A percentile compares a stretch with the other conserved stretches of the same genome.
Conservation (phyloP, 2,329 filamentous ascomycete species). For the Fusarium staphyleae region DNA sequence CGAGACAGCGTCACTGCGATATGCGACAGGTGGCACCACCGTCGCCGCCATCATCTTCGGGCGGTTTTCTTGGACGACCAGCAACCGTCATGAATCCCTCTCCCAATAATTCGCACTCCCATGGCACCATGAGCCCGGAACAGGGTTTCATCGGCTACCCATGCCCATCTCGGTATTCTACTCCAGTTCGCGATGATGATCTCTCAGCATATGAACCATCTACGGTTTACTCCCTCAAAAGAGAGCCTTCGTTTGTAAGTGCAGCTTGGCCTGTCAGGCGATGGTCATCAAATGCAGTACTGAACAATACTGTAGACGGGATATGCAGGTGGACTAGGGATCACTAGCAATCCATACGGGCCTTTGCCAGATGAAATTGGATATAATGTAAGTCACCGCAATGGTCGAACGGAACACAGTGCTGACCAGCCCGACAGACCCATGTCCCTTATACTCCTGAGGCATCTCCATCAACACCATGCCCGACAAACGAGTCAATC, state of each 20-base stretch:
- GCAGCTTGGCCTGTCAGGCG: background rate
- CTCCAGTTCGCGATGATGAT: slow-evolving; percentile 32
- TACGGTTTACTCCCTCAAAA: slow-evolving; percentile 28
- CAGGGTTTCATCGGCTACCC: slow-evolving; percentile 14
- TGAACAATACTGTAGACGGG: slow-evolving; percentile 16
- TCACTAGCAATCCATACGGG: slow-evolving; percentile 27
- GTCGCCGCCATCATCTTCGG: slow-evolving; percentile 54
- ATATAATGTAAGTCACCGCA: slow-evolving; percentile 29
- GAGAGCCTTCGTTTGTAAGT: slow-evolving; percentile 31
- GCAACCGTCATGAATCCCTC: slow-evolving; percentile 23
- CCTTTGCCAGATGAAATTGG: slow-evolving; percentile 31
- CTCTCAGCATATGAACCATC: slow-evolving; percentile 28
- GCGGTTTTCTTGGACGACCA: slow-evolving; percentile 26
- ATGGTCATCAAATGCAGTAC: background rate
- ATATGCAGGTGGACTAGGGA: slow-evolving; percentile 15
- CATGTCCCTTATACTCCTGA: slow-evolving; percentile 52
- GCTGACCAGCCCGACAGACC: slow-evolving; percentile 19
- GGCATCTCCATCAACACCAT: slow-evolving; percentile 56
- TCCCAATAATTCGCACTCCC: slow-evolving; percentile 20
- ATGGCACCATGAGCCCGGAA: slow-evolving; percentile 12
- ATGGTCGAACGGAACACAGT: background rate
- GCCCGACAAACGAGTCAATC: slow-evolving; percentile 38
- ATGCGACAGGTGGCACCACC: slow-evolving; percentile 52
- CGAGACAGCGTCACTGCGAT: slow-evolving; percentile 14
- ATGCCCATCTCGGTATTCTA: slow-evolving; percentile 27